Evolutionary conservation across 164 flowering plant species (phyloP).

Genomic region (Magnolia sinica): DNA sequence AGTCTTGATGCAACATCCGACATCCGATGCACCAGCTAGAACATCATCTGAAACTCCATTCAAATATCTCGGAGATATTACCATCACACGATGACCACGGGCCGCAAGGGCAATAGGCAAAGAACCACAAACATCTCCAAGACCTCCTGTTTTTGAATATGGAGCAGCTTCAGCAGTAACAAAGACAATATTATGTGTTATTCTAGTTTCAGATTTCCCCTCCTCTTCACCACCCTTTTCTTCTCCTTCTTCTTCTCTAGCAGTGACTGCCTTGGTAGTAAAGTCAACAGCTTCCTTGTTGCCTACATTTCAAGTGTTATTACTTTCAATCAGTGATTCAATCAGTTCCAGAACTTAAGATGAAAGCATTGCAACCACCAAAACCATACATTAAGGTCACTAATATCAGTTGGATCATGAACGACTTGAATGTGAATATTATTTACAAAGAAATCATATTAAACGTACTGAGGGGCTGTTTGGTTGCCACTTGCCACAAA

Average conservation of each 20-base stretch:
- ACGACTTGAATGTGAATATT: background rate
- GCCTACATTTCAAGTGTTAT: background rate
- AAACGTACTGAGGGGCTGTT: background rate
- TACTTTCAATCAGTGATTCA: background rate
- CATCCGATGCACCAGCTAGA: slow-evolving; percentile 46
- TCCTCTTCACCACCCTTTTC: slow-evolving; percentile 25
- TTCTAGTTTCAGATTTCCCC: slow-evolving; percentile 27
- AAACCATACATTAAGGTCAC: background rate
- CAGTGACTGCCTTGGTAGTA: background rate
- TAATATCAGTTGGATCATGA: background rate
- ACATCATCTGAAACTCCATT: slow-evolving; percentile 55
- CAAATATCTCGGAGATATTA: slow-evolving; percentile 78
- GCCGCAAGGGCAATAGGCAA: slow-evolving; percentile 79
- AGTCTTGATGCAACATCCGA: slow-evolving; percentile 40
- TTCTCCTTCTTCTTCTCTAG: slow-evolving; percentile 15
- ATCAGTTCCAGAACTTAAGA: background rate
- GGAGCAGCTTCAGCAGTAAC: slow-evolving; percentile 92
- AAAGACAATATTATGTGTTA: slow-evolving; percentile 58
- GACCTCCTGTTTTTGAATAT: slow-evolving; percentile 93
- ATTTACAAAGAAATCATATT: background rate
- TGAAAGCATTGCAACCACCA: background rate
- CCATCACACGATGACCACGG: slow-evolving; percentile 95
- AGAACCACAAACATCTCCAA: slow-evolving; percentile 98
- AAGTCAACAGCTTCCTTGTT: slow-evolving; percentile 6
- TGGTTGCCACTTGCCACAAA: background rate